Percentiles rank a stretch among this genome's conserved stretches.
These are phyloP conservation scores for Conticribra guillardii DNA, from an alignment of 108 stramenopile species.

Conservation along the genomic window DNA sequence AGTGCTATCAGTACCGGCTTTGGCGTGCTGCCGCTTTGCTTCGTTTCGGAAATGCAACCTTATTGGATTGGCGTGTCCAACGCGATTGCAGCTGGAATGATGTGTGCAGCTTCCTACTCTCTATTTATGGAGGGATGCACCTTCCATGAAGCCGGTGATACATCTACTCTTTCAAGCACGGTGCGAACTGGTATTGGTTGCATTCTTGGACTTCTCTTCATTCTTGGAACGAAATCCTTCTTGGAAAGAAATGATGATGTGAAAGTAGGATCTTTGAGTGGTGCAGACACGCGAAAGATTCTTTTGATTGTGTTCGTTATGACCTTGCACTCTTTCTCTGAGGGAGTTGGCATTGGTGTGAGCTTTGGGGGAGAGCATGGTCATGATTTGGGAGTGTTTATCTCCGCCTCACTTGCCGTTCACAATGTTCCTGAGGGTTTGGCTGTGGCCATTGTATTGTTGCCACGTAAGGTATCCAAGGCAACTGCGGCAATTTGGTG, in stretches of 20 bases:
- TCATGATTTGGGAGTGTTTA: conserved; percentile 91
- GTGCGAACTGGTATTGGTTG: conserved; percentile 74
- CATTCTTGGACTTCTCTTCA: conserved; percentile 78
- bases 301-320: conserved; percentile 97
- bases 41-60: conserved; percentile 70
- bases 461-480: conserved; percentile 86
- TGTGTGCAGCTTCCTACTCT: conserved; percentile 93
- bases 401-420: conserved; percentile 94
- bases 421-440: conserved; percentile 99
- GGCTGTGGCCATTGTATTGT: conserved; percentile 94
- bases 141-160: conserved; percentile 72
- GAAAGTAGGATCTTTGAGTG: conserved; percentile 83
- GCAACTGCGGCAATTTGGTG: conserved; percentile 94
- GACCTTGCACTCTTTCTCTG: conserved; percentile 97
- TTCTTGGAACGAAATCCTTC: conserved; percentile 78
- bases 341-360: conserved; percentile 74
- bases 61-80: conserved; percentile 90
- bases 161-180: conserved; percentile 47
- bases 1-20: conserved; percentile 94
- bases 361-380: conserved; percentile 65
- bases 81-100: conserved; percentile 98
- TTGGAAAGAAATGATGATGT: conserved; percentile 92
- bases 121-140: conserved; percentile 86
- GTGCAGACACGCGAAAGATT: conserved; percentile 89
- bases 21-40: conserved; percentile 92